Conservation (phyloP, 1,139 yeast genomes). For the Kurtzmaniella natalensis region DNA sequence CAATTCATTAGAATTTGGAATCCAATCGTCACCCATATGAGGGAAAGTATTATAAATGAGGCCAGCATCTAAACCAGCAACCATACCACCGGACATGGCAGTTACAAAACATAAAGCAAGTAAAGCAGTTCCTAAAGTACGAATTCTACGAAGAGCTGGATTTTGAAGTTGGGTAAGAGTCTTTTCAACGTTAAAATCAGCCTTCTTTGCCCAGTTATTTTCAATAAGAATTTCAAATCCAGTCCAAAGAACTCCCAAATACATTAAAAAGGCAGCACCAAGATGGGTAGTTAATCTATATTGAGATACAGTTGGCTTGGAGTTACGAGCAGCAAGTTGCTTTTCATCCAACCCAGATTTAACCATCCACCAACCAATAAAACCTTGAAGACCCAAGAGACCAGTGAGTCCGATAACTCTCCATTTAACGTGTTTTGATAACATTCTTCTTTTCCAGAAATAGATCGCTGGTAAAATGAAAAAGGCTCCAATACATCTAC, state of each 20-base stretch:
- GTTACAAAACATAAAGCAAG: conserved; percentile 74
- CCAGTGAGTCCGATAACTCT: conserved; percentile 70
- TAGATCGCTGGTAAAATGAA: conserved; percentile 83
- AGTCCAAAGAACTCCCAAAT: conserved; percentile 85
- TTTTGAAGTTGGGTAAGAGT: conserved; percentile 48
- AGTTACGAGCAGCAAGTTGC: conserved; percentile 70
- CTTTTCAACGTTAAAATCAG: conserved; percentile 40
- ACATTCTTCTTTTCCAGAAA: conserved; percentile 62
- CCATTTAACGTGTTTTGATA: conserved; percentile 66
- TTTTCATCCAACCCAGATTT: conserved; percentile 88
- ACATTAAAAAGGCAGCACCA: conserved; percentile 87
- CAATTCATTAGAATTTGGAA: conserved; percentile 72
- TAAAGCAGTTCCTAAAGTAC: conserved; percentile 51
- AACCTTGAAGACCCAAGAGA: conserved; percentile 87
- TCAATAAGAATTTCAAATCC: conserved; percentile 82
- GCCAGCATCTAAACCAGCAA: conserved; percentile 98
- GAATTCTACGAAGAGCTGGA: conserved; percentile 55
- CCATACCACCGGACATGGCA: conserved; percentile 96
- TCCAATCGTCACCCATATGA: conserved; percentile 80
- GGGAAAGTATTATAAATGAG: conserved; percentile 95
- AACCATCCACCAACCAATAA: conserved; percentile 99
- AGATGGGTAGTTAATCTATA: conserved; percentile 91
- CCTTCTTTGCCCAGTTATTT: conserved; percentile 47
- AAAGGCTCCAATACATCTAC: conserved; percentile 81
- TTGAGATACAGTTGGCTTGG: conserved; percentile 94